phyloP scores from a whole-genome alignment of 1,284 basidiomycete species.

The Trichosporon sp. region DNA sequence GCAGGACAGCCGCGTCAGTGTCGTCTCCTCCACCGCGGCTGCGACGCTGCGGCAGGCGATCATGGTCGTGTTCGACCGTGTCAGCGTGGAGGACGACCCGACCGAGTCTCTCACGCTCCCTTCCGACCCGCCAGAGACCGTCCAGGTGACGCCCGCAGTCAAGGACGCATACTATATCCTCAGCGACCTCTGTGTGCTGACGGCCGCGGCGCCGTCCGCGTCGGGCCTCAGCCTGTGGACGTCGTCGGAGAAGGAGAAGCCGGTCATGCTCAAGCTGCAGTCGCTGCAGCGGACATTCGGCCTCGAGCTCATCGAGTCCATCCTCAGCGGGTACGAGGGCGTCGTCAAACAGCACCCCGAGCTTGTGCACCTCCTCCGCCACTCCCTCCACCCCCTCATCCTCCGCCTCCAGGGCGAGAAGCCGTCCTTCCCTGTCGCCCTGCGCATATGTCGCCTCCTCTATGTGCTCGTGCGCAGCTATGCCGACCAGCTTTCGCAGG shows the following conservation, averaged over 20 bases:
- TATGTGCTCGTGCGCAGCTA: slow-evolving; percentile 92
- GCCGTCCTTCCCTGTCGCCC: slow-evolving; percentile 76
- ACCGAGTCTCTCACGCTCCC: slow-evolving; percentile 16
- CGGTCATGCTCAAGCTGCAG: slow-evolving; percentile 77
- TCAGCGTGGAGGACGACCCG: slow-evolving; percentile 46
- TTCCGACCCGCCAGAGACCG: slow-evolving; percentile 31
- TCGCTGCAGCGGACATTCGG: slow-evolving; percentile 88
- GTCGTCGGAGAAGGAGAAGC: slow-evolving; percentile 57
- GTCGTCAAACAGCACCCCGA: slow-evolving; percentile 84
- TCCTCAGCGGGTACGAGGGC: slow-evolving; percentile 87
- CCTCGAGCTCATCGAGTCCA: slow-evolving; percentile 92
- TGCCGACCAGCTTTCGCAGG: slow-evolving; percentile 68
- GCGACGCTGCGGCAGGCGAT: slow-evolving; percentile 93
- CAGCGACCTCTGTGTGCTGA: slow-evolving; percentile 81
- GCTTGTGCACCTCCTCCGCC: slow-evolving; percentile 73
- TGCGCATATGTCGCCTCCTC: slow-evolving; percentile 86
- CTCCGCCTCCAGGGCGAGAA: slow-evolving; percentile 79
- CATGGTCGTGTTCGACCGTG: slow-evolving; percentile 96
- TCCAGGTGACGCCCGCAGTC: slow-evolving; percentile 63
- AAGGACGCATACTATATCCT: slow-evolving; percentile 83
- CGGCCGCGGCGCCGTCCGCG: slow-evolving; percentile 37
- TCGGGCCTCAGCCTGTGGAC: slow-evolving; percentile 32
- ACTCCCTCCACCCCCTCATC: slow-evolving; percentile 84
- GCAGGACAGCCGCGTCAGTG: slow-evolving; percentile 89
- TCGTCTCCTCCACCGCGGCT: slow-evolving; percentile 94